phyloP scores from a whole-genome alignment of 441 rosid genomes.

The Euphorbia celastroides region DNA sequence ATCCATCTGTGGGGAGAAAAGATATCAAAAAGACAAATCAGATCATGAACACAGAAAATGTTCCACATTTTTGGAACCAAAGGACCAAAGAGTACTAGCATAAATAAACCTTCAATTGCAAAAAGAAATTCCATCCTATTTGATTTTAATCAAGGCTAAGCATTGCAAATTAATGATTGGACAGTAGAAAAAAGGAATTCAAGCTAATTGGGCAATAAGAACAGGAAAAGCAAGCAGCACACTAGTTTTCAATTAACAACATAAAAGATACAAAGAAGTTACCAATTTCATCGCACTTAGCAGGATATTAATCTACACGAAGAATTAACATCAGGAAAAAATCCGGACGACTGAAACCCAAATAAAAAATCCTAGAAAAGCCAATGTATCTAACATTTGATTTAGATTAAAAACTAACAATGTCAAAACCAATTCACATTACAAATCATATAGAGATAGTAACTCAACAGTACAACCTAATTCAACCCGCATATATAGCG shows the following conservation, averaged over 20 bases:
- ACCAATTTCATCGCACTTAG: background rate
- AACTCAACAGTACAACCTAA: no score
- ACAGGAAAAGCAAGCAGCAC: background rate
- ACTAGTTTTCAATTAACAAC: background rate
- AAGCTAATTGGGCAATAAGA: background rate
- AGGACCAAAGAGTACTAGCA: background rate
- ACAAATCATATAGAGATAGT: no score
- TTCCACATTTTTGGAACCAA: no score
- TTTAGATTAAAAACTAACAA: no score
- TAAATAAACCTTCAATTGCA: background rate
- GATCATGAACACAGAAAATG: background rate
- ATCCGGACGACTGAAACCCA: background rate
- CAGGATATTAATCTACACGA: background rate
- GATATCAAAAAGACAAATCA: background rate
- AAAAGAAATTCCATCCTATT: background rate
- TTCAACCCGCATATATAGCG: no score
- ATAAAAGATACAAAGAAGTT: no score
- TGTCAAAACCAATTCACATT: no score
- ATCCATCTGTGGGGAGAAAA: slow-evolving; percentile 27
- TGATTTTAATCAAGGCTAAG: background rate
- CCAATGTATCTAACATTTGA: no score
- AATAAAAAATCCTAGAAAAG: no score
- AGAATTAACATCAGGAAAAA: background rate
- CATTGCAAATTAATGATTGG: background rate
- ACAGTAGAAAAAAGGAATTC: background rate